Evolutionary conservation across 106 monocot species (phyloP), one percentile per base, ranked within the genome.

Genomic region (Ottelia alismoides): DNA sequence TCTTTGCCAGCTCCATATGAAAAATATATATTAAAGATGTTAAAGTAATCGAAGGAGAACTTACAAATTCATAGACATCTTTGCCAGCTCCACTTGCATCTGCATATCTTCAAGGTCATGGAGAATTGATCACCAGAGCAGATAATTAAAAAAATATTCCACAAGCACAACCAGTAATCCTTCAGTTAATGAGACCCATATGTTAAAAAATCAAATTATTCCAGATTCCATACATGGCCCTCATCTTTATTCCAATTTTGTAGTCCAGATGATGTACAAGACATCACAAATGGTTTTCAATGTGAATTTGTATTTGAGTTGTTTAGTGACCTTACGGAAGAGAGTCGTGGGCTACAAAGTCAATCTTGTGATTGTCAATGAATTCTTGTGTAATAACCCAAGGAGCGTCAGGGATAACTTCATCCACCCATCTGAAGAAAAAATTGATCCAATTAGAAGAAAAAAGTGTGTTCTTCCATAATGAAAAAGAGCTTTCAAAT

Each of bases 31-130:
- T 6, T 43, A 6, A 43, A 43, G 6, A 14, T 43, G 40, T 9
- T 14, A 43, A 43, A 43, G 40, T 2, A 12, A 24, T 47, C 30
- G 9, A 17, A 47, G 29, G 40, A 40, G 28, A 26, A 76, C 77
- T 69, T 48, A 82, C 87, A 73, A 73, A 78, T 73, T 82, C 87
- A 78, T 88, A 88, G 44, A 88, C 87, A 82, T 88, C 87, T 1
- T 82, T 78, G 45, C 78, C 78, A 69, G 87, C 82, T 65, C 87
- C 87, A 67, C 82, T 88, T 67, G 82, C 55, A 78, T 88, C 87
- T 61, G 87, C 82, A 70, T 88, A 88, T 73, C 87, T 87, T 69
- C 26, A 66, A 40, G 14, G 35, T 40, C 9, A 40, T 40, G 14
- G 35, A 40, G 9, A 40, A 4, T 6, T 40, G 4, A 14, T 40